phyloP scores from a whole-genome alignment of 306 rosid genomes.

The Lathyrus aphaca region DNA sequence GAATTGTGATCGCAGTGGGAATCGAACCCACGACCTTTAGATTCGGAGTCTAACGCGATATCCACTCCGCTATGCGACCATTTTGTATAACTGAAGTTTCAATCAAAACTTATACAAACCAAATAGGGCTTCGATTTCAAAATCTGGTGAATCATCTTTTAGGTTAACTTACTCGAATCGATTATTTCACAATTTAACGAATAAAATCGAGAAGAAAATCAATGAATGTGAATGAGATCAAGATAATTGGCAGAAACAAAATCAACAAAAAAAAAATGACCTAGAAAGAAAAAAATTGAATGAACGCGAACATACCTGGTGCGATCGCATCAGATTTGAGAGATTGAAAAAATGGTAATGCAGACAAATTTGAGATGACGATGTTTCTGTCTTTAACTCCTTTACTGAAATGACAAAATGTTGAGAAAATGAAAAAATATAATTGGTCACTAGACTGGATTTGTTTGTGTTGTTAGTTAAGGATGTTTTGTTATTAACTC shows the following conservation, averaged over 20 bases:
- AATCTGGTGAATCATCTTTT: not conserved
- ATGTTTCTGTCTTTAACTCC: not conserved
- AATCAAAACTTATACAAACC: not conserved
- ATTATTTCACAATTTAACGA: not conserved
- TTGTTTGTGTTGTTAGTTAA: not conserved
- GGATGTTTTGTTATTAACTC: not conserved
- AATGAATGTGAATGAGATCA: not conserved
- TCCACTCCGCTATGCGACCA: constrained; percentile 94
- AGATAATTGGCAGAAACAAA: not conserved
- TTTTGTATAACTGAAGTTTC: not conserved
- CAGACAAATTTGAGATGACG: constrained; percentile 4
- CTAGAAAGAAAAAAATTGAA: not conserved
- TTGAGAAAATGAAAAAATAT: not conserved
- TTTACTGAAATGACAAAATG: not conserved
- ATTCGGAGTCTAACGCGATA: constrained; percentile 96
- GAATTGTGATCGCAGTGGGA: constrained; percentile 86
- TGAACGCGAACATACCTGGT: not conserved
- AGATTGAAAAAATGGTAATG: not conserved
- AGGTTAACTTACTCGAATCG: not conserved
- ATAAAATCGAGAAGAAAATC: not conserved
- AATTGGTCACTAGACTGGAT: not conserved
- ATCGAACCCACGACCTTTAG: constrained; percentile 99
- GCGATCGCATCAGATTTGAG: constrained; percentile 8
- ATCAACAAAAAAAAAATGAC: not conserved
- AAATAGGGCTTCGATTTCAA: too few species aligned